Base-by-base conservation (phyloP, 2,329 filamentous ascomycete species). In the Aureobasidium pullulans region DNA sequence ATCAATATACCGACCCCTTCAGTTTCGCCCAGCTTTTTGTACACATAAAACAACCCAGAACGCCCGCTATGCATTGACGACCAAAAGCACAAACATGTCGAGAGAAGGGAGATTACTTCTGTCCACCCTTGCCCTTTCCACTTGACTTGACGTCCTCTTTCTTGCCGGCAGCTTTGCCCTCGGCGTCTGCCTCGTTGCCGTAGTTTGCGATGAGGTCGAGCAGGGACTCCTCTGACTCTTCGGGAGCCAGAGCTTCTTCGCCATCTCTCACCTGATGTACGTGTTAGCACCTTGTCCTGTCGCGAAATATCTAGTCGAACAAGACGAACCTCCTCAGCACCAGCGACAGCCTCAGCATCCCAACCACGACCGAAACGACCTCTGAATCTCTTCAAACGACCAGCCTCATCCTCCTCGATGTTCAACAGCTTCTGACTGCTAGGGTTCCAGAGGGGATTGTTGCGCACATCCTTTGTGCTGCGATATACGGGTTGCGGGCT, bases 351-450 rank as follows among this genome's bases (percentile, higher is more conserved):
- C 57, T 72, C 76, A 28, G 83, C 78, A 76, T 99, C 94, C 80
- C 89, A 99, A 10, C 84, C 85, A 61, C 87, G 80, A 29, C 94
- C 94, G 77, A 92, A 99, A 60, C 88, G 83, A 62, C 82, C 82
- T 68, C 94, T 82, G 78, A 99, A 99, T 59, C 89, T 88, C 56
- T 87, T 88, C 69, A 99, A 76, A 70, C 88, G 84, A 16, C 94
- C 94, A 3, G 94, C 93, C 81, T 97, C 94, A 73, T 99, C 94
- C 64, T 95, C 85, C 77, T 99, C 94, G 60, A 96, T 82, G 72
- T 94, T 96, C 71, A 87, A 78, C 68, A 99, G 79, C 63, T 88
- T 87, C 75, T 85, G 85, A 65, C 88, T 86, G 61, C 81, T 86
- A 0, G 94, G 94, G 73, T 97, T 94, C 94, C 94, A 99, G 57